Percentiles rank a stretch among this genome's conserved stretches.
Conservation (phyloP, 306 rosid genomes). For the Vigna hirtella region DNA sequence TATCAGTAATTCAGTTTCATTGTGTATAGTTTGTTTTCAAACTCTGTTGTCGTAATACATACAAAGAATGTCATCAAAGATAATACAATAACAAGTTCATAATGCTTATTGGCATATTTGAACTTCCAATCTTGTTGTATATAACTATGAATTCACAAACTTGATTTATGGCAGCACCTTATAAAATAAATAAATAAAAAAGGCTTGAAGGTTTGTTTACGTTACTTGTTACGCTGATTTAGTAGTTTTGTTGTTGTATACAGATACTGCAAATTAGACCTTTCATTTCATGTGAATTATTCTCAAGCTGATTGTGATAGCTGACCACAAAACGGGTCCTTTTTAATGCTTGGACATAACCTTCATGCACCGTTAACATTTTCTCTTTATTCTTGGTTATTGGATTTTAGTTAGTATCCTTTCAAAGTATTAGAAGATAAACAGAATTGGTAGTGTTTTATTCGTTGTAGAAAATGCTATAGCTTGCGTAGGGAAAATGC, state of each 20-base stretch:
- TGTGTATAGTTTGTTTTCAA: constrained; percentile 35
- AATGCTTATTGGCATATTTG: constrained; percentile 22
- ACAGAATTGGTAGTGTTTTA: neutral
- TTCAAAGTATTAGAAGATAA: neutral
- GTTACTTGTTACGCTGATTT: constrained; percentile 13
- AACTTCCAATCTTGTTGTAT: neutral
- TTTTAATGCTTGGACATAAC: neutral
- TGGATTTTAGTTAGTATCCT: neutral
- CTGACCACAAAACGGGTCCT: constrained; percentile 2
- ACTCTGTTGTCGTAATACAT: constrained; percentile 36
- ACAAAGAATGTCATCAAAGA: constrained; percentile 15
- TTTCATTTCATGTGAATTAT: neutral
- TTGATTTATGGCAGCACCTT: constrained; percentile 5
- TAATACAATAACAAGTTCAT: neutral
- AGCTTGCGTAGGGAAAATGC: neutral
- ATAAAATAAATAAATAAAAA: neutral
- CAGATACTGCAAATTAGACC: neutral
- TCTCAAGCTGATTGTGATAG: neutral
- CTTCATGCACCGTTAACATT: neutral
- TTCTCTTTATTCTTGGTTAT: neutral
- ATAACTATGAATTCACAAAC: constrained; percentile 2
- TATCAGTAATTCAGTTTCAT: neutral
- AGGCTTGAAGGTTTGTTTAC: neutral
- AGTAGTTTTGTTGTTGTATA: neutral
- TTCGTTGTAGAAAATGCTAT: neutral